Percentiles rank a stretch among this genome's conserved stretches.
Evolutionary conservation across 371 early-diverging fungal genomes (phyloP).

Genomic region (Mucor piriformis): DNA sequence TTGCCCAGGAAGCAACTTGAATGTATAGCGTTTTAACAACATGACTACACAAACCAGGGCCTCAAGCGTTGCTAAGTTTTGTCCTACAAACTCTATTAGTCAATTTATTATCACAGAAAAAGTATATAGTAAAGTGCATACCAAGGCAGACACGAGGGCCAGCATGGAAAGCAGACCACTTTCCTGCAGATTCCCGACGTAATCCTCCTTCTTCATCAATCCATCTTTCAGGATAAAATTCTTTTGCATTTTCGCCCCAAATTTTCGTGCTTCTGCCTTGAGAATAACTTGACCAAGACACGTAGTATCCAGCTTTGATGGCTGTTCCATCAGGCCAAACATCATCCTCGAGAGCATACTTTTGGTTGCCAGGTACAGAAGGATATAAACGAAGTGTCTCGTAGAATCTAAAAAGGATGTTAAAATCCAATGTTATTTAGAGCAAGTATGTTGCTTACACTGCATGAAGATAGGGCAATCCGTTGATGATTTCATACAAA

Average conservation of each 20-base stretch:
- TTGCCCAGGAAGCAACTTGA: conserved; percentile 45
- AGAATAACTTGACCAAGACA: conserved; percentile 53
- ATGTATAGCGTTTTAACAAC: conserved; percentile 44
- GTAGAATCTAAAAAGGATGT: conserved; percentile 37
- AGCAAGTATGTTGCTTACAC: conserved; percentile 39
- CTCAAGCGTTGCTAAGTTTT: conserved; percentile 55
- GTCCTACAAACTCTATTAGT: conserved; percentile 30
- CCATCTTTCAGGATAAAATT: conserved; percentile 72
- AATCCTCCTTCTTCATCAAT: conserved; percentile 33
- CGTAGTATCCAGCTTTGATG: conserved; percentile 53
- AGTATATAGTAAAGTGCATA: conserved; percentile 7
- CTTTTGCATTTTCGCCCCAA: conserved; percentile 67
- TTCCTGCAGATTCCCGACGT: conserved; percentile 25
- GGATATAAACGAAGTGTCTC: conserved; percentile 66
- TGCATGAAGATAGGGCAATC: conserved; percentile 26
- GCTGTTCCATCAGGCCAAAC: conserved; percentile 65
- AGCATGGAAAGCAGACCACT: conserved; percentile 61
- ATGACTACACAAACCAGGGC: conserved; percentile 43
- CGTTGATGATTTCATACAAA: conserved; percentile 51
- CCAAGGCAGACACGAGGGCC: conserved; percentile 75
- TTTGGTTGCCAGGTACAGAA: conserved; percentile 61
- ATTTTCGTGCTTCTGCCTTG: conserved; percentile 58
- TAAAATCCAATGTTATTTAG: no score
- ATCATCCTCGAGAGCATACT: conserved; percentile 61
- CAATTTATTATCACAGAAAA: background rate